Base-by-base conservation (phyloP, 2,329 filamentous ascomycete genomes). In the Exophiala lecanii-corni region DNA sequence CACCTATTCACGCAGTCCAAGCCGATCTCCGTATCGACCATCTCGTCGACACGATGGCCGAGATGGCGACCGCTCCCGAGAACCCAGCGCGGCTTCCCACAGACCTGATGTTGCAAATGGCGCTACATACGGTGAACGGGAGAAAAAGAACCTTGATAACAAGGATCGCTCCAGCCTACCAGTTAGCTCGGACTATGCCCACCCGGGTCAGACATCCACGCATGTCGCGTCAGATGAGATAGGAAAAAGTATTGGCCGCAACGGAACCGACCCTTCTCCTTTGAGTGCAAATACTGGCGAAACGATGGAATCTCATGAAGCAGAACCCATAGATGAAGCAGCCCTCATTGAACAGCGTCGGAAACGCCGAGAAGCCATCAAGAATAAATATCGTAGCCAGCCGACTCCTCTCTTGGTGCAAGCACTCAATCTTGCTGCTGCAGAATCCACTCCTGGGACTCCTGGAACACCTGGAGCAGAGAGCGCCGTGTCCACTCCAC, bases 271-370 rank as follows among this genome's bases (percentile, higher is more conserved):
- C n/a, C n/a, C n/a, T n/a, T n/a, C n/a, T n/a, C n/a, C n/a, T n/a
- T n/a, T n/a, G n/a, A n/a, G n/a, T n/a, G n/a, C n/a, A n/a, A n/a
- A n/a, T n/a, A n/a, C n/a, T n/a, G n/a, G n/a, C n/a, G n/a, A n/a
- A n/a, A n/a, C n/a, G n/a, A n/a, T n/a, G n/a, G n/a, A n/a, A n/a
- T n/a, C n/a, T n/a, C n/a, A n/a, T n/a, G n/a, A n/a, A n/a, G 23
- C 12, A 26, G 23, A 80, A 55, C 73, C 76, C n/a, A 62, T 88
- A 55, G 84, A 94, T 62, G 86, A 94, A 68, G 85, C 84, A 50
- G 82, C 85, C 54, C 75, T 91, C 58, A 85, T 95, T 57, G 86
- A 94, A 63, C 82, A 88, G 57, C 84, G 89, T 42, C 84, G 89
- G 19, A 88, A 84, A 60, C 80, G 85, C 45, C 82, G 89, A 53